Base-by-base conservation (phyloP, 2,329 filamentous ascomycete species). In the Nemania diffusa region DNA sequence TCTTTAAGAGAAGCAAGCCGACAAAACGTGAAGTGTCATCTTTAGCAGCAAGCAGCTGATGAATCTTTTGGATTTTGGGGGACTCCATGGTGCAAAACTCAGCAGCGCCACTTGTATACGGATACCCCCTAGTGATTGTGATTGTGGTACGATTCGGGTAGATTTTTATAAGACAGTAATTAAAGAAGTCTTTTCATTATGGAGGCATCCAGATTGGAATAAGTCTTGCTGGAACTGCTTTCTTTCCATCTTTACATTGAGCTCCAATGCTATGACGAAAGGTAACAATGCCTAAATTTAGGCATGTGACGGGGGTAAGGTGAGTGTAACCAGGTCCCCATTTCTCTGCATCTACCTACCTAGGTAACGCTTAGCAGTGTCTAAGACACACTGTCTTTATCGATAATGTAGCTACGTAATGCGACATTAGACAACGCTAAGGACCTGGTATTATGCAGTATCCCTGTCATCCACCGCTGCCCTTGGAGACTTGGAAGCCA, bases 21-120 rank as follows among this genome's bases (percentile, higher is more conserved):
- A 91, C 89, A 71, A 92, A 91, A 73, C 88, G 85, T 22, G 88
- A 87, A 0, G 90, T 92, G 74, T 92, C 90, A 74, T 91, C 85
- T 67, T 87, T 88, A 61, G 86, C 78, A 61, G 81, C 80, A 37
- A 92, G 82, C 2, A 91, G 82, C 1, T 80, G 73, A 69, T 87
- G 81, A 60, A 91, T 84, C 72, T 85, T 86, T 57, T 83, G 78
- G 58, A 87, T 55, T 26, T 72, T 55, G 48, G 57, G 13, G 13
- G 32, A 29, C 34, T 55, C 63, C 68, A 70, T 71, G 61, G 48
- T 8, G 50, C 50, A 42, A 40, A 42, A 44, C 6, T n/a, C 2
- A 20, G 51, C 29, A 37, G 7, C 34, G 9, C 7, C 3, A 11
- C 34, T 29, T 50, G 29, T 37, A 46, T 51, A 13, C n/a, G 34